A percentile compares a stretch with the other conserved stretches of the same genome.
Evolutionary conservation across 192 early-diverging fungal species (phyloP).

Genomic region (Coemansia erecta): DNA sequence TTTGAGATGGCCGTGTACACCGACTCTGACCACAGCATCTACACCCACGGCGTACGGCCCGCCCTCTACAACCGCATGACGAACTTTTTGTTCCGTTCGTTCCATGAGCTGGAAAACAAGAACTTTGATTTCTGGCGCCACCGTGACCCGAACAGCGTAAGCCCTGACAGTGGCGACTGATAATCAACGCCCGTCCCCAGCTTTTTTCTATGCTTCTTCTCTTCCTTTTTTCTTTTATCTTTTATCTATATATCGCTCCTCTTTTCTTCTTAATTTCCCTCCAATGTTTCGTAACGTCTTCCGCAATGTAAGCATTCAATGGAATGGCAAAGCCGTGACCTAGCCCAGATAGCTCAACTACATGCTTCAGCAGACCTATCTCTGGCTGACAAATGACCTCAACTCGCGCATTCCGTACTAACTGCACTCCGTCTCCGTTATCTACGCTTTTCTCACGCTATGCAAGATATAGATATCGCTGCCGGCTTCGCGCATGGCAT

Average conservation of each 20-base stretch:
- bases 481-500: constrained; percentile 1
- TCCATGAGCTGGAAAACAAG: constrained; percentile 53
- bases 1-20: constrained; percentile 89
- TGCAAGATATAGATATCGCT: constrained; percentile 17
- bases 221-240: not conserved
- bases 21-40: constrained; percentile 88
- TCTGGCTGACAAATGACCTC: too few species aligned
- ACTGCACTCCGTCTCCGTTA: too few species aligned
- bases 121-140: constrained; percentile 50
- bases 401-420: too few species aligned
- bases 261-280: not conserved
- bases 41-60: constrained; percentile 68
- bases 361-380: too few species aligned
- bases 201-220: not conserved
- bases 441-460: too few species aligned
- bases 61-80: constrained; percentile 65
- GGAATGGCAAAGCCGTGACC: too few species aligned
- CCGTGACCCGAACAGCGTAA: constrained; percentile 22
- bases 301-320: too few species aligned
- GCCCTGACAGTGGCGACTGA: not conserved
- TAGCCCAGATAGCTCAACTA: too few species aligned
- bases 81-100: constrained; percentile 55
- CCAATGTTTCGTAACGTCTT: too few species aligned
- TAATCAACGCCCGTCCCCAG: not conserved
- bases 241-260: not conserved